Evolutionary conservation across 1,284 basidiomycete genomes (phyloP).

Genomic region (Irpex sp.): DNA sequence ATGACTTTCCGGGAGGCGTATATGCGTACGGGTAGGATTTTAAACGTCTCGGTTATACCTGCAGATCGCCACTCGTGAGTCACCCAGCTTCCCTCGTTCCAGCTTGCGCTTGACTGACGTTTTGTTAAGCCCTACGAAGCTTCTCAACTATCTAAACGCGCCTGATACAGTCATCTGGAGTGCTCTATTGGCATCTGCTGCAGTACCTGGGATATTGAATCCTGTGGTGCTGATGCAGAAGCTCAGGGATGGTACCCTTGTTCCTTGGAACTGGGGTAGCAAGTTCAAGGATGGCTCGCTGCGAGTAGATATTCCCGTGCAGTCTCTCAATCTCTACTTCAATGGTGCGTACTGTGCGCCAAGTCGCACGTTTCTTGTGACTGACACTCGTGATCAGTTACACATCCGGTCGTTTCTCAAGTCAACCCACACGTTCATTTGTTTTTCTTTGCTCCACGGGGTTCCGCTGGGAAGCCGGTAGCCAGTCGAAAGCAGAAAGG

Average conservation of each 20-base stretch:
- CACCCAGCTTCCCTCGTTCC: background rate
- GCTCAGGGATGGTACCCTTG: conserved; percentile 72
- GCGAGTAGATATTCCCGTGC: conserved; percentile 90
- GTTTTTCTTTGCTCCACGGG: conserved; percentile 96
- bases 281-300: conserved; percentile 90
- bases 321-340: conserved; percentile 89
- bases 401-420: conserved; percentile 92
- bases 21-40: conserved; percentile 83
- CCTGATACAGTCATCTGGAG: conserved; percentile 84
- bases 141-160: conserved; percentile 93
- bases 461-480: conserved; percentile 91
- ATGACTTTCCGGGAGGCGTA: conserved; percentile 97
- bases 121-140: conserved; percentile 75
- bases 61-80: conserved; percentile 88
- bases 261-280: conserved; percentile 94
- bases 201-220: conserved; percentile 82
- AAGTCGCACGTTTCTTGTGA: background rate
- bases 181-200: conserved; percentile 75
- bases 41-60: conserved; percentile 95
- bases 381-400: conserved; percentile 50
- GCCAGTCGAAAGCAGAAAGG: conserved; percentile 91
- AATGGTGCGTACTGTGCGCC: conserved; percentile 48
- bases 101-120: background rate
- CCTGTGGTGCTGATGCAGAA: conserved; percentile 94
- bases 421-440: conserved; percentile 97